Conservation (phyloP, 106 monocot genomes). For the Allium cepa region DNA sequence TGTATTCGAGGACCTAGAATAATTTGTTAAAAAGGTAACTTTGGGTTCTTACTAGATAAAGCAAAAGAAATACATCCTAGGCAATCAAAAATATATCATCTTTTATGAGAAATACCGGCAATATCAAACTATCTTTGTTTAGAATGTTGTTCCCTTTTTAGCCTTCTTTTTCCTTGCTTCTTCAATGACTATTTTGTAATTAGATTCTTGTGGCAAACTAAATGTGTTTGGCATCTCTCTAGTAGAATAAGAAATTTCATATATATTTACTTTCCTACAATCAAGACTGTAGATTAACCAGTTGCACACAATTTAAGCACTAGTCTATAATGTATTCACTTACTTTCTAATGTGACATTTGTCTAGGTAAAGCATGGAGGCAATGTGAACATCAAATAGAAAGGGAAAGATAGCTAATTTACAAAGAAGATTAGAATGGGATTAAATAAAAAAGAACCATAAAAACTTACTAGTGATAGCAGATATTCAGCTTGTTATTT, state of each 20-base stretch:
- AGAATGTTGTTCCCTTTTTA: not conserved
- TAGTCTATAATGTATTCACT: not conserved
- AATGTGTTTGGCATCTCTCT: too few relatives aligned
- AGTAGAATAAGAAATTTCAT: too few relatives aligned
- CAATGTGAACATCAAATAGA: too few relatives aligned
- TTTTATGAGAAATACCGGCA: not conserved
- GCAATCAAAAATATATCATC: not conserved
- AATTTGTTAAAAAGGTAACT: not conserved
- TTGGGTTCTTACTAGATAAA: too few relatives aligned
- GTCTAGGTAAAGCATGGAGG: not conserved
- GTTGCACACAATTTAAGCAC: too few relatives aligned
- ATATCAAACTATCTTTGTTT: not conserved
- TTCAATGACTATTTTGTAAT: not conserved
- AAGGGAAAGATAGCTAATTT: not conserved
- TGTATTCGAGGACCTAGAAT: too few relatives aligned
- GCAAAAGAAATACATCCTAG: not conserved
- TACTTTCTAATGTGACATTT: not conserved
- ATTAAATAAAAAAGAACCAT: too few relatives aligned
- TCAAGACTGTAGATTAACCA: too few relatives aligned
- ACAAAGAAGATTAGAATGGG: not conserved
- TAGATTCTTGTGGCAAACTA: too few relatives aligned
- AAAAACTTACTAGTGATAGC: conserved; percentile 51
- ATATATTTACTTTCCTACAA: too few relatives aligned
- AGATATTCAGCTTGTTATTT: conserved; percentile 81
- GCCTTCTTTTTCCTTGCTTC: not conserved